Evolutionary conservation across 345 rosid species (phyloP), one percentile per base, ranked within the genome.

Genomic region (Populus ilicifolia): DNA sequence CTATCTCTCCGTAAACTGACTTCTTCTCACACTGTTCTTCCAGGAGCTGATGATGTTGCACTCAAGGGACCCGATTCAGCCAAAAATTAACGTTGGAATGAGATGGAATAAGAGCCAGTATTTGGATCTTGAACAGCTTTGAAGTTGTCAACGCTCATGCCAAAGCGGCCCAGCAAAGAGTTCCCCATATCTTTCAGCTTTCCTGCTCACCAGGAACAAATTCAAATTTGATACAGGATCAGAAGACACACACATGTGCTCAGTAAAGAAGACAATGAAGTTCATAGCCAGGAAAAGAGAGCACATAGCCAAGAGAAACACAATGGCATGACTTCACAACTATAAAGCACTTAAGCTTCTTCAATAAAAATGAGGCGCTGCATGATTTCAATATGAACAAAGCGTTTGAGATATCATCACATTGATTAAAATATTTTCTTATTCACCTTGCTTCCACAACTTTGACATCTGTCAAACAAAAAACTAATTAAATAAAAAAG

Each of bases 71-170:
- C 70, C 2, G 70, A 67, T 27, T 20, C 8, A 38, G 30, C 10
- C 17, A 73, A 41, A 62, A 25, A 7, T 81, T 86, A 90, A 13
- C 75, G 84, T 56, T 92, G 94, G 88, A 92, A 92, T 11, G 96
- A 92, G 78, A 93, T 29, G n/a, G 98, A 93, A 84, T 92, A 96
- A 11, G 98, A 87, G 46, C 98, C 97, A 20, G 93, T 91, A 83
- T 92, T 96, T 69, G 99, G 98, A 87, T 96, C 98, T 86, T 96
- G 86, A 71, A 94, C 94, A 75, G 97, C 90, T 84, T 96, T 91
- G 90, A 96, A 93, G 88, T 96, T 91, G 86, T 96, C 99, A 12
- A 89, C 71, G 41, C 95, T 94, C 98, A 93, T 92, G 75, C 98
- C 99, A 82, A 92, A 91, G 4, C 90, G 88, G 64, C 97, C 98